Base-by-base conservation (phyloP, 495 filamentous ascomycete genomes). In the Cercophora samala region DNA sequence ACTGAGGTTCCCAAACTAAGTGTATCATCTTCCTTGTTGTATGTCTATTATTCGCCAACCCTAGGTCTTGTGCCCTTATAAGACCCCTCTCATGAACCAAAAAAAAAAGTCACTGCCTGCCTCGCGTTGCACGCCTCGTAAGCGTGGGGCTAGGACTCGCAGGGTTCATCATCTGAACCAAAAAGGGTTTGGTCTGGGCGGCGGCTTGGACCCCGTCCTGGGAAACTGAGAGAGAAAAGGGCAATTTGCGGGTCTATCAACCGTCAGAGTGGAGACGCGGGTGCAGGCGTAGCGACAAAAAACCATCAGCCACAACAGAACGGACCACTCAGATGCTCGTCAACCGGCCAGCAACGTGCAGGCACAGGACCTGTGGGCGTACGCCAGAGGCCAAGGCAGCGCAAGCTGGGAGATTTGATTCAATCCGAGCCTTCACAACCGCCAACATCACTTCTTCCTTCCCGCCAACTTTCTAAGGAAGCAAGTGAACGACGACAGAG, bases 191-290 rank as follows among this genome's bases (percentile, higher is more conserved):
- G 60, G 60, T 51, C 26, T 17, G 19, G 26, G 60, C 24, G 25
- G 60, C 60, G 15, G 29, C 24, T 42, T 46, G 37, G 37, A 46
- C 37, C 37, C 11, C 37, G n/a, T 19, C 32, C 60, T 29, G 29
- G 23, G 13, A 62, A 46, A 46, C 37, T 46, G 37, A 46, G 37
- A 46, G 37, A 46, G 24, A 29, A 62, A 62, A 42, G 25, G 60
- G 60, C n/a, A 62, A 62, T 62, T 62, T 62, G 60, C 60, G 60
- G 60, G 60, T 13, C 60, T n/a, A 21, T 15, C 23, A 60, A 26
- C 24, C 19, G 54, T 21, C 22, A 18, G 15, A 60, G 58, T 26
- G 26, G 58, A 23, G 19, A 23, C 3, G 3, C 52, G 52, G 4
- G 15, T 54, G 19, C 19, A 29, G 17, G 17, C 17, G 21, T 29